Evolutionary conservation across 1,139 yeast genomes (phyloP).

Genomic region (Taphrina betulina): DNA sequence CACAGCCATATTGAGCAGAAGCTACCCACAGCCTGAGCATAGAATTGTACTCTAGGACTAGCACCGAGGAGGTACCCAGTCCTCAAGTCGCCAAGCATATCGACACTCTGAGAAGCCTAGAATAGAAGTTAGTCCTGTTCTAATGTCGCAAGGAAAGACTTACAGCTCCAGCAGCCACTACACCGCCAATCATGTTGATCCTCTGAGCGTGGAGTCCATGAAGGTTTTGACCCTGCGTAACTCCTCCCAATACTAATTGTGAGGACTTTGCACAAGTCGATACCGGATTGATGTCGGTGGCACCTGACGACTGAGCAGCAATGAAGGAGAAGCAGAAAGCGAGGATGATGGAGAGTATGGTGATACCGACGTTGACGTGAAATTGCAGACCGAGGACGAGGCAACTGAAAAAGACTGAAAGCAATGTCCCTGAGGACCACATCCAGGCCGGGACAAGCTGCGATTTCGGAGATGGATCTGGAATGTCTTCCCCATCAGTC

Average conservation of each 20-base stretch:
- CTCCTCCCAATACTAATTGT: slow-evolving; percentile 33
- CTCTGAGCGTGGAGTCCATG: slow-evolving; percentile 23
- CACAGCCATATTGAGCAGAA: slow-evolving; percentile 32
- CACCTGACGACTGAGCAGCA: slow-evolving; percentile 34
- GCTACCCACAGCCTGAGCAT: slow-evolving; percentile 33
- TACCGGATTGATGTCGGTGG: slow-evolving; percentile 34
- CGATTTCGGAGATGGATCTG: slow-evolving; percentile 28
- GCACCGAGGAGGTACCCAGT: slow-evolving; percentile 34
- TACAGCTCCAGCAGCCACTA: slow-evolving; percentile 33
- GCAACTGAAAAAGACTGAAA: slow-evolving; percentile 32
- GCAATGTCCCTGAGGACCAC: slow-evolving; percentile 26
- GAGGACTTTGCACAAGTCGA: slow-evolving; percentile 34
- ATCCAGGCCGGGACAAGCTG: slow-evolving; percentile 33
- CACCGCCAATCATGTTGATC: slow-evolving; percentile 33
- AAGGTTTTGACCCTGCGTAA: slow-evolving; percentile 30
- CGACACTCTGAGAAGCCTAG: slow-evolving; percentile 35
- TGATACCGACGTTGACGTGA: slow-evolving; percentile 27
- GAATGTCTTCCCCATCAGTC: slow-evolving; percentile 8
- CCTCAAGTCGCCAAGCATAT: slow-evolving; percentile 34
- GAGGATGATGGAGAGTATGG: slow-evolving; percentile 29
- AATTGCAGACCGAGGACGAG: slow-evolving; percentile 32
- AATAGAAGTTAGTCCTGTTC: no score
- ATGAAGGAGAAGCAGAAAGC: slow-evolving; percentile 33
- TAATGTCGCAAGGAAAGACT: no score
- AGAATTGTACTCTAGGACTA: slow-evolving; percentile 31